phyloP scores from a whole-genome alignment of 2,329 filamentous ascomycete genomes.

The Drechslerella coelobrocha region DNA sequence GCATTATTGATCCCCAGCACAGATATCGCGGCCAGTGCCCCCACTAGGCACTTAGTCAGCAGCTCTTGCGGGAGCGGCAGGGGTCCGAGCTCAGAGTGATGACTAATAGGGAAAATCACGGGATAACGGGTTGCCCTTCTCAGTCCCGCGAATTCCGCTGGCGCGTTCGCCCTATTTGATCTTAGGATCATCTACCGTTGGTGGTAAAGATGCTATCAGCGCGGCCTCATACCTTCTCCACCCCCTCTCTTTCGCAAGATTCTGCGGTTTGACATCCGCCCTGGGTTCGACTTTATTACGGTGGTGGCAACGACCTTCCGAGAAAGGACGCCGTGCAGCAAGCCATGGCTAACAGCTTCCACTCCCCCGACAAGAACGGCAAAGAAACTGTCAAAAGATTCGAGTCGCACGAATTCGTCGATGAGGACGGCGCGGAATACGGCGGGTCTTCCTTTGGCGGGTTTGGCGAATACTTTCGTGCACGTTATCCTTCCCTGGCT shows the following conservation, averaged over 20 bases:
- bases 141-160: slow-evolving; percentile 2
- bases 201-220: background rate
- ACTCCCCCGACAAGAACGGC: slow-evolving; percentile 51
- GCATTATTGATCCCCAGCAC: no score
- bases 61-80: background rate
- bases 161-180: slow-evolving; percentile 8
- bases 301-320: slow-evolving; percentile 7
- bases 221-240: background rate
- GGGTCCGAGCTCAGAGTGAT: slow-evolving; percentile 13
- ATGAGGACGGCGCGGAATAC: slow-evolving; percentile 68
- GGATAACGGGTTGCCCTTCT: slow-evolving; percentile 29
- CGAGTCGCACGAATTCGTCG: slow-evolving; percentile 50
- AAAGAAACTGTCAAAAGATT: slow-evolving; percentile 51
- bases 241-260: background rate
- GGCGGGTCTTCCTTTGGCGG: slow-evolving; percentile 84
- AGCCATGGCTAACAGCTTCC: slow-evolving; percentile 51
- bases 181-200: background rate
- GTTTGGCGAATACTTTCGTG: slow-evolving; percentile 77
- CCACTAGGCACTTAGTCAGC: no score
- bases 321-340: slow-evolving; percentile 7
- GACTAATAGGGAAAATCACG: slow-evolving; percentile 41
- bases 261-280: no score
- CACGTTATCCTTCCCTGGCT: slow-evolving; percentile 4
- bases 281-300: no score
- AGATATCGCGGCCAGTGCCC: no score